Conservation (phyloP, 2,329 filamentous ascomycete species). For the Acephala macrosclerotiorum region DNA sequence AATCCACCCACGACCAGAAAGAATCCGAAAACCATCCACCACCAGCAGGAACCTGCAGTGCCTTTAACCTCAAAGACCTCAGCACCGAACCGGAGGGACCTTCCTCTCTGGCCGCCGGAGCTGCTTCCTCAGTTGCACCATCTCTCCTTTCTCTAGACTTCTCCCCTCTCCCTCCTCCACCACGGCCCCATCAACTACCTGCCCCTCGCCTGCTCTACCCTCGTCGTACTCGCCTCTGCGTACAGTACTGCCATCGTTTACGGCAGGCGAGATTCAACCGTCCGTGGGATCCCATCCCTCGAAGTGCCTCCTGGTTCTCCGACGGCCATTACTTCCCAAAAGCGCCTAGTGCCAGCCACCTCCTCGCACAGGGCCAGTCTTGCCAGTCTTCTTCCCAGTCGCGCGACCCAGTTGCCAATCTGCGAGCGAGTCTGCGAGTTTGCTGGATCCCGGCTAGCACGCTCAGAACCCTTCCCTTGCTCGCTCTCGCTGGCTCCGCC, state of each 20-base stretch:
- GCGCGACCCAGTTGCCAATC: neutral
- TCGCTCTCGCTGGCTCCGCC: neutral
- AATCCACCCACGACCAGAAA: neutral
- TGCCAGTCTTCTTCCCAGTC: neutral
- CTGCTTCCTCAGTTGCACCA: neutral
- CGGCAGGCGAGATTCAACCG: constrained; percentile 11
- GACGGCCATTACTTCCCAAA: constrained; percentile 13
- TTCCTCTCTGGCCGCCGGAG: neutral
- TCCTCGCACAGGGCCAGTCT: constrained; percentile 9
- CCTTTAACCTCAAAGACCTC: neutral
- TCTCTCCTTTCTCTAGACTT: neutral
- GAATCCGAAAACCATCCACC: neutral
- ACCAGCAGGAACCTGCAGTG: neutral
- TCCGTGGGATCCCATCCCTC: constrained; percentile 17
- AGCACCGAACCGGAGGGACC: constrained; percentile 7
- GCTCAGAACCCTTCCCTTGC: neutral
- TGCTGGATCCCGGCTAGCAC: constrained; percentile 17
- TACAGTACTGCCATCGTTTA: neutral
- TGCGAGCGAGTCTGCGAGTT: constrained; percentile 8
- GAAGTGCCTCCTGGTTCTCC: neutral
- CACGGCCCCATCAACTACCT: neutral
- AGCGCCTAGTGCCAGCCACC: constrained; percentile 14
- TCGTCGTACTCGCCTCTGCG: neutral
- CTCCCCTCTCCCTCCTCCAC: neutral
- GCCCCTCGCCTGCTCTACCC: neutral